Base-by-base conservation (phyloP, 2,329 filamentous ascomycete genomes). In the Trichoderma sp. region DNA sequence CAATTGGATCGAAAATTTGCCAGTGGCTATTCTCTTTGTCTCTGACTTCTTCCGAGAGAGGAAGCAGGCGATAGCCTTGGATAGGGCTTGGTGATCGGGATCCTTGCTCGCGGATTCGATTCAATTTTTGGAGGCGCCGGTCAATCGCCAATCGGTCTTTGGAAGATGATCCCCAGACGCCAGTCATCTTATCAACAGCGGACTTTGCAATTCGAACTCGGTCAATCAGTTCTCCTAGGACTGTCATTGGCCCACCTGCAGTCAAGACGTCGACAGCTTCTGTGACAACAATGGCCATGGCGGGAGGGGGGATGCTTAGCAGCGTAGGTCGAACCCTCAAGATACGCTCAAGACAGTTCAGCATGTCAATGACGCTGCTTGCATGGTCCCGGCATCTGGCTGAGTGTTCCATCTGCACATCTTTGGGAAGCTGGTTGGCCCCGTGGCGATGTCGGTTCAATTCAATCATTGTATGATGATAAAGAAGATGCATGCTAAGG, bases 181-280 rank as follows among this genome's bases (percentile, higher is more conserved):
- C 79, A 3, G 84, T 82, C 43, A 91, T 81, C 66, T 87, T 83
- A 19, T 87, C 84, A 21, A 92, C 78, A 14, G 86, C 83, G 8
- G 83, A 81, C 43, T 87, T 78, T 0, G 86, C 86, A 37, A 84
- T 82, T 21, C 81, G 79, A 61, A 91, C 83, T 13, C 84, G 83
- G 11, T 86, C 82, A 47, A 91, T 82, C 31, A 87, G 81, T 13
- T 82, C 80, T 1, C 83, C 76, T 13, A 92, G 76, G 14, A 84
- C 81, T 0, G 82, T 78, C 7, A 89, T 76, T 0, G 82, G 75
- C 1, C 89, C 88, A 5, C 85, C 87, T 0, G 89, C 86, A 14
- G 87, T 87, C 68, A 92, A 81, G 1, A 92, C 86, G 73, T 93
- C 91, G 40, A 90, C 82, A 0, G 90, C 89, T 59, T 88, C 85